Conservation (phyloP, 2,329 filamentous ascomycete species). For the Annulohypoxylon truncatum region DNA sequence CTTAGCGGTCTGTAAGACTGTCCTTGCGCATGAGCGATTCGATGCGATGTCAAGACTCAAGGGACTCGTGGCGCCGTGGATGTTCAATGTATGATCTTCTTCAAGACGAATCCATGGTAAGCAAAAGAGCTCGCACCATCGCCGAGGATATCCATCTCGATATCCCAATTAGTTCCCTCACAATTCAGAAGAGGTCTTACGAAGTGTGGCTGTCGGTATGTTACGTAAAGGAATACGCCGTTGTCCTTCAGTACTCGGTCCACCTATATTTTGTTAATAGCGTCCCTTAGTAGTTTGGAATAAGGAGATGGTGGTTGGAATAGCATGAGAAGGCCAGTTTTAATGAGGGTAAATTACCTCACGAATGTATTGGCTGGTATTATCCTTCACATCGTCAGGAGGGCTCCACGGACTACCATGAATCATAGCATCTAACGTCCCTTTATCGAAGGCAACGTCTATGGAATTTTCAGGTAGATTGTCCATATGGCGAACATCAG, state of each 20-base stretch:
- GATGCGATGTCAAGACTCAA: not conserved
- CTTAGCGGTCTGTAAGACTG: not conserved
- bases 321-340: too few species aligned
- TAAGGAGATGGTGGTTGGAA: too few species aligned
- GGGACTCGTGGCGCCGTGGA: not conserved
- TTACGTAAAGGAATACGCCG: slow-evolving; percentile 64
- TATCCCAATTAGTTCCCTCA: slow-evolving; percentile 55
- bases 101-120: slow-evolving; percentile 57
- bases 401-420: slow-evolving; percentile 65
- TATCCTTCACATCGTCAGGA: slow-evolving; percentile 60
- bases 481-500: slow-evolving; percentile 64
- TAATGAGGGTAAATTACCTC: slow-evolving; percentile 62
- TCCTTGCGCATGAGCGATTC: not conserved
- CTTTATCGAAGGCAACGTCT: slow-evolving; percentile 69
- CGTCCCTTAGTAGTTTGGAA: not conserved
- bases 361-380: slow-evolving; percentile 60
- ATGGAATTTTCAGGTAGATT: slow-evolving; percentile 55
- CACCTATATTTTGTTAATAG: slow-evolving; percentile 51
- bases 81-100: not conserved
- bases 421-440: slow-evolving; percentile 67
- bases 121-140: slow-evolving; percentile 57
- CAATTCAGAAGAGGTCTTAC: slow-evolving; percentile 60
- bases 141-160: slow-evolving; percentile 57
- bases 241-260: slow-evolving; percentile 60
- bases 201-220: slow-evolving; percentile 67